phyloP scores from a whole-genome alignment of 2,329 filamentous ascomycete genomes.

The Drechslerella dactyloides region DNA sequence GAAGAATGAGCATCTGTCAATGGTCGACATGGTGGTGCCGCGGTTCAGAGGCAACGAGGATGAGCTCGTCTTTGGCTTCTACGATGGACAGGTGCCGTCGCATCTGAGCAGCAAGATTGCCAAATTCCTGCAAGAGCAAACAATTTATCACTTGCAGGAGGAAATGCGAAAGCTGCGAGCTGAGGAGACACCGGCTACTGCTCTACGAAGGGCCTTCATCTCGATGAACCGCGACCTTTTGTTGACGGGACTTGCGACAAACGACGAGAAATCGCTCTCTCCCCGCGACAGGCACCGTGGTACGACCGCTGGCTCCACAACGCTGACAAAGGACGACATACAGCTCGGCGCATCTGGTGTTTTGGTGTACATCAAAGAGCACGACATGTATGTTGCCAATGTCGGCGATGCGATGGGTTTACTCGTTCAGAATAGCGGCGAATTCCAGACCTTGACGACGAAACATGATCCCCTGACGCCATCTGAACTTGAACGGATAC shows the following conservation, averaged over 20 bases:
- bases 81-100: slow-evolving; percentile 89
- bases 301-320: slow-evolving; percentile 61
- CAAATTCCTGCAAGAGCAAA: slow-evolving; percentile 95
- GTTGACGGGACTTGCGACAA: slow-evolving; percentile 78
- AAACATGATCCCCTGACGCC: slow-evolving; percentile 94
- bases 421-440: slow-evolving; percentile 85
- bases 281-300: slow-evolving; percentile 67
- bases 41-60: slow-evolving; percentile 87
- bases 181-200: slow-evolving; percentile 79
- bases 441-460: slow-evolving; percentile 79
- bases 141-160: slow-evolving; percentile 79
- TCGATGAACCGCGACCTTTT: slow-evolving; percentile 92
- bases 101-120: slow-evolving; percentile 93
- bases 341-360: slow-evolving; percentile 90
- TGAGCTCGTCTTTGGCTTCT: slow-evolving; percentile 90
- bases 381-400: slow-evolving; percentile 91
- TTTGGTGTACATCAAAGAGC: slow-evolving; percentile 84
- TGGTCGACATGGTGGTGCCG: slow-evolving; percentile 92
- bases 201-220: slow-evolving; percentile 83
- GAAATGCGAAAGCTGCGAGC: slow-evolving; percentile 77
- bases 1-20: slow-evolving; percentile 90
- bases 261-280: slow-evolving; percentile 73
- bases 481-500: slow-evolving; percentile 82
- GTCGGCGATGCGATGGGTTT: slow-evolving; percentile 96
- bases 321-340: slow-evolving; percentile 85